Percentiles rank a stretch among this genome's conserved stretches.
Evolutionary conservation across 2,329 filamentous ascomycete species (phyloP).

Genomic region (Penicillium sumatraense): DNA sequence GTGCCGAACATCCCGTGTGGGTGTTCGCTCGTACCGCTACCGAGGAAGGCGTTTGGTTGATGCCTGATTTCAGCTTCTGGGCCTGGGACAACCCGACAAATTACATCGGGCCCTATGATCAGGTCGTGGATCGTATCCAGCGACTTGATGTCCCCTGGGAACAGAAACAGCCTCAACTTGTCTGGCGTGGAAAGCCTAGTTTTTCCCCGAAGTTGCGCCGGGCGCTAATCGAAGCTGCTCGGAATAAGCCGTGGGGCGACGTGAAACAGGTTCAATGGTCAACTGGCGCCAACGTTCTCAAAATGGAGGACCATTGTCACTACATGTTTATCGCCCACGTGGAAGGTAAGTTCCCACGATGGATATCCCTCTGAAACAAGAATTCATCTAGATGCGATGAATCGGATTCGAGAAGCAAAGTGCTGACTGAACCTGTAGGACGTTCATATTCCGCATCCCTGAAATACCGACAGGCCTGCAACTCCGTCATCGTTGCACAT

Average conservation of each 20-base stretch:
- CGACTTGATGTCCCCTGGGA: constrained; percentile 35
- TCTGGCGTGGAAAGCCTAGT: constrained; percentile 55
- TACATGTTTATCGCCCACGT: constrained; percentile 60
- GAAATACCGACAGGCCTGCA: constrained; percentile 56
- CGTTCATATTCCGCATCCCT: constrained; percentile 55
- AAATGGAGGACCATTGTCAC: constrained; percentile 57
- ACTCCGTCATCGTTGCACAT: constrained; percentile 54
- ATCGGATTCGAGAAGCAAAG: not conserved
- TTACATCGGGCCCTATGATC: constrained; percentile 41
- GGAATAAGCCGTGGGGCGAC: constrained; percentile 52
- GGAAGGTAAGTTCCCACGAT: constrained; percentile 45
- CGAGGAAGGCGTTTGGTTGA: constrained; percentile 53
- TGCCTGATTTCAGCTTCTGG: constrained; percentile 59
- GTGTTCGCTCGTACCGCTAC: constrained; percentile 45
- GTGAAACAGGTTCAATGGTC: constrained; percentile 49
- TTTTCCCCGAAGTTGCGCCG: constrained; percentile 47
- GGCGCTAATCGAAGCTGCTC: constrained; percentile 44
- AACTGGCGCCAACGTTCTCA: constrained; percentile 48
- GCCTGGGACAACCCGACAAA: constrained; percentile 49
- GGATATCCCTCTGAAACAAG: not conserved
- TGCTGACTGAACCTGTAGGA: constrained; percentile 22
- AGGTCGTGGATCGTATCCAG: constrained; percentile 40
- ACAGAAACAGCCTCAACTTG: constrained; percentile 47
- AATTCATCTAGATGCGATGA: not conserved
- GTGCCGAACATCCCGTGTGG: constrained; percentile 45